phyloP scores from a whole-genome alignment of 2,329 filamentous ascomycete species.

The Apiospora pterosperma region DNA sequence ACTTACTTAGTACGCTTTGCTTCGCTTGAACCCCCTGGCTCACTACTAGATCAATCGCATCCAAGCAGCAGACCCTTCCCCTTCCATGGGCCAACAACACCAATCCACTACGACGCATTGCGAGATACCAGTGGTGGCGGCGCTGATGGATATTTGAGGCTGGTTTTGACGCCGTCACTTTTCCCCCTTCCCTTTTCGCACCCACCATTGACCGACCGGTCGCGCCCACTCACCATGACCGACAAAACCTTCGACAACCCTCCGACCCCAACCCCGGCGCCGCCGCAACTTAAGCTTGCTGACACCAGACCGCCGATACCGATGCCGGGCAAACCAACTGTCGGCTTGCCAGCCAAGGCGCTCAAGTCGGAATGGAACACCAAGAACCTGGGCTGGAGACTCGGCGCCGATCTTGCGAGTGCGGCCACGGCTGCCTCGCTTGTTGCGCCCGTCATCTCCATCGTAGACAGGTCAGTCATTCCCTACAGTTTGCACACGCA shows the following conservation, averaged over 20 bases:
- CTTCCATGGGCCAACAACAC: too few species aligned
- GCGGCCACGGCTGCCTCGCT: constrained; percentile 70
- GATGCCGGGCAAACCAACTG: neutral
- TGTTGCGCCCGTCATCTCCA: constrained; percentile 79
- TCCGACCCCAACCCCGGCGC: neutral
- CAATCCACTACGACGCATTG: constrained; percentile 1
- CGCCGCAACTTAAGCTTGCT: neutral
- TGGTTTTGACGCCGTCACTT: neutral
- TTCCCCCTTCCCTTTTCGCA: neutral
- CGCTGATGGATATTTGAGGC: neutral
- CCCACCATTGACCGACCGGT: neutral
- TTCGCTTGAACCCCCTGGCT: neutral
- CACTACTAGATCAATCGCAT: neutral
- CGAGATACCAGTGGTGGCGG: neutral
- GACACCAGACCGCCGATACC: neutral
- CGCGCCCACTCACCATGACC: neutral
- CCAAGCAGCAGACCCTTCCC: too few species aligned
- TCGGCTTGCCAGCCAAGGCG: neutral
- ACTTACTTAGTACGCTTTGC: neutral
- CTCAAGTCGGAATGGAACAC: constrained; percentile 63
- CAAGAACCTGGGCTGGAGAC: constrained; percentile 61
- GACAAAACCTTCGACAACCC: neutral
- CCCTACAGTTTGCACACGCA: neutral
- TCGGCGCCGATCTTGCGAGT: constrained; percentile 66
- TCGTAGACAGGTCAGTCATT: constrained; percentile 73